phyloP scores from a whole-genome alignment of 176 grass and related monocot genomes.

The Bothriochloa decipiens region DNA sequence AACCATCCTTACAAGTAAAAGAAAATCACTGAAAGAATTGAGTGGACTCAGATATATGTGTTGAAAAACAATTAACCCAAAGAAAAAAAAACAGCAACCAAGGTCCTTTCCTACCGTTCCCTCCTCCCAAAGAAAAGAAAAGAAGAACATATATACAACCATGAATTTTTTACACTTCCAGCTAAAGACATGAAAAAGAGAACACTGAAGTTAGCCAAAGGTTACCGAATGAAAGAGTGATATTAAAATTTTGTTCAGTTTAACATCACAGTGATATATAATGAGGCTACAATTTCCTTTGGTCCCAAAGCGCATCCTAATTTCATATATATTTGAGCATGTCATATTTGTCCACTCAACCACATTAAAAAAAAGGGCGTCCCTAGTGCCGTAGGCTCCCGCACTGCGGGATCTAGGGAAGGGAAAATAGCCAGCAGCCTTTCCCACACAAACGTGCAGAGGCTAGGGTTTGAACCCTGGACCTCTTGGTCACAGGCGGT shows the following conservation, averaged over 20 bases:
- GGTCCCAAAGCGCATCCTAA: neutral
- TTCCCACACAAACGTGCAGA: too few species aligned
- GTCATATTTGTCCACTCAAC: neutral
- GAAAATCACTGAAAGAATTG: neutral
- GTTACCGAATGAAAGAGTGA: neutral
- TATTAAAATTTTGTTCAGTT: neutral
- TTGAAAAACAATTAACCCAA: neutral
- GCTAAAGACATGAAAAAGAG: neutral
- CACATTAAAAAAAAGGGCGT: too few species aligned
- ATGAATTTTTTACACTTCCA: neutral
- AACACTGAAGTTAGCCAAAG: neutral
- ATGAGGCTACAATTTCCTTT: neutral
- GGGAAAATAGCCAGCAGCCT: too few species aligned
- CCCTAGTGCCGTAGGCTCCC: too few species aligned
- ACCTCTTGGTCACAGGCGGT: too few species aligned
- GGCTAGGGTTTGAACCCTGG: too few species aligned
- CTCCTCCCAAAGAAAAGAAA: neutral
- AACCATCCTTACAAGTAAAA: neutral
- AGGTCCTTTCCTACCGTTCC: neutral
- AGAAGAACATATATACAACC: neutral
- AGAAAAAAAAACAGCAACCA: neutral
- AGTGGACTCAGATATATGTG: neutral
- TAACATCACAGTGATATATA: neutral
- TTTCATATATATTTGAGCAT: constrained; percentile 16
- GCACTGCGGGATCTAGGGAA: too few species aligned